These are phyloP conservation scores for Leccinum ochraceum DNA, from an alignment of 768 basidiomycete genomes.

Conservation along the genomic window DNA sequence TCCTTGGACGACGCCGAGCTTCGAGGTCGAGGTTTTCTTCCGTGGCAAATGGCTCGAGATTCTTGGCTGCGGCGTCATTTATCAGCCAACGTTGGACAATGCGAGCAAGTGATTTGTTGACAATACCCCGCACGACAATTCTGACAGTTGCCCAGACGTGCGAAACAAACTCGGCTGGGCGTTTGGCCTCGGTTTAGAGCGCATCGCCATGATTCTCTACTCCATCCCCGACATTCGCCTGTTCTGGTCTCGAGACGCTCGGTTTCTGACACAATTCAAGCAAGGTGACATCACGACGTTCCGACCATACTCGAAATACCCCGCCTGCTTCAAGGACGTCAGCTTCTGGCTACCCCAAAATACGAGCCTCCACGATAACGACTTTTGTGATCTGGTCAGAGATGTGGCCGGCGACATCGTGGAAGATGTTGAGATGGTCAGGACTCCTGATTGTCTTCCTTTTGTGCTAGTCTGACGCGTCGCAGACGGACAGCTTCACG, in stretches of 20 bases:
- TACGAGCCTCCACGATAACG: conserved; percentile 82
- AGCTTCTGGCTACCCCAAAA: conserved; percentile 84
- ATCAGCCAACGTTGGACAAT: conserved; percentile 83
- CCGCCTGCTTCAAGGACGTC: conserved; percentile 90
- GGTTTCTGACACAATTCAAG: conserved; percentile 87
- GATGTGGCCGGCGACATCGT: conserved; percentile 91
- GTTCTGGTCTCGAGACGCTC: conserved; percentile 91
- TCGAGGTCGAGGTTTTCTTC: conserved; percentile 97
- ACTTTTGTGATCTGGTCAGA: conserved; percentile 93
- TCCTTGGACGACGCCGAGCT: conserved; percentile 97
- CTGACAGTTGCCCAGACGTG: conserved; percentile 51
- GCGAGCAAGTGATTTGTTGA: conserved; percentile 60
- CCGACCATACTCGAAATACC: conserved; percentile 91
- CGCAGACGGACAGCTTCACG: conserved; percentile 85
- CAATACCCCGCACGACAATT: not conserved
- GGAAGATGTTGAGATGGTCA: conserved; percentile 84
- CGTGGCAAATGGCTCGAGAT: conserved; percentile 97
- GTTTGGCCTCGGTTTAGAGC: conserved; percentile 94
- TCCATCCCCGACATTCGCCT: conserved; percentile 96
- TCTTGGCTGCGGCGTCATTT: conserved; percentile 89
- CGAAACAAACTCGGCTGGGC: conserved; percentile 93
- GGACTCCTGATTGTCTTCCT: conserved; percentile 17
- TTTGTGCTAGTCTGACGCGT: conserved; percentile 8
- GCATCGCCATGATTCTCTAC: conserved; percentile 97
- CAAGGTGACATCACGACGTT: conserved; percentile 78